Conservation (phyloP, 129 eudicot species). For the Tanacetum coccineum region DNA sequence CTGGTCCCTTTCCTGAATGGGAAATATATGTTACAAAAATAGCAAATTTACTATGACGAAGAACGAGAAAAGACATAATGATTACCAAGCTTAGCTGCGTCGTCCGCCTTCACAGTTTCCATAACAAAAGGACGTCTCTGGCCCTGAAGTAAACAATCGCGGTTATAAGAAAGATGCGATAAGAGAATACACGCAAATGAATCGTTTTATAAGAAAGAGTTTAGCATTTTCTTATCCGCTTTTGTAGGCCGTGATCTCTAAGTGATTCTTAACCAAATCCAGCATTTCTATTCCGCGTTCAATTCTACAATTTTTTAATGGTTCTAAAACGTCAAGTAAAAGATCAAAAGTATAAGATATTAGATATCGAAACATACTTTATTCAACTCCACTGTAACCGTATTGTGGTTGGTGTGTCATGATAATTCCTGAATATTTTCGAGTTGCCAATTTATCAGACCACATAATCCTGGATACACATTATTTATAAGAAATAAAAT, state of each 20-base stretch:
- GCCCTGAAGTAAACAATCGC: slow-evolving; percentile 46
- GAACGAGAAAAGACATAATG: neutral
- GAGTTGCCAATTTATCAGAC: too few relatives aligned
- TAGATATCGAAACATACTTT: too few relatives aligned
- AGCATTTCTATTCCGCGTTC: slow-evolving; percentile 98
- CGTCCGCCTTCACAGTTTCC: slow-evolving; percentile 98
- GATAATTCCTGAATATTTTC: too few relatives aligned
- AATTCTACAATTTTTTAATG: slow-evolving; percentile 48
- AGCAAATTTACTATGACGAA: neutral
- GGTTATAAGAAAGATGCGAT: neutral
- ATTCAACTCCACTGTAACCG: too few relatives aligned
- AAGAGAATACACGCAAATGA: neutral
- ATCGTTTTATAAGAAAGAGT: slow-evolving; percentile 4
- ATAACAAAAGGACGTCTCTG: slow-evolving; percentile 90
- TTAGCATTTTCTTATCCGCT: slow-evolving; percentile 45
- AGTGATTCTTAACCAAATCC: slow-evolving; percentile 61
- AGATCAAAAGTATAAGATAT: neutral
- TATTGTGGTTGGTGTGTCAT: too few relatives aligned
- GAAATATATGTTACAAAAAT: neutral
- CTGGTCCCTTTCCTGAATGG: slow-evolving; percentile 77
- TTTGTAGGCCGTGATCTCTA: slow-evolving; percentile 86
- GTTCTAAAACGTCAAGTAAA: neutral
- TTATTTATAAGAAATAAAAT: too few relatives aligned
- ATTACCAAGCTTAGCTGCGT: slow-evolving; percentile 84
- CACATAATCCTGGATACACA: too few relatives aligned